phyloP scores from a whole-genome alignment of 2,329 filamentous ascomycete species.

The Fusarium circinatum region DNA sequence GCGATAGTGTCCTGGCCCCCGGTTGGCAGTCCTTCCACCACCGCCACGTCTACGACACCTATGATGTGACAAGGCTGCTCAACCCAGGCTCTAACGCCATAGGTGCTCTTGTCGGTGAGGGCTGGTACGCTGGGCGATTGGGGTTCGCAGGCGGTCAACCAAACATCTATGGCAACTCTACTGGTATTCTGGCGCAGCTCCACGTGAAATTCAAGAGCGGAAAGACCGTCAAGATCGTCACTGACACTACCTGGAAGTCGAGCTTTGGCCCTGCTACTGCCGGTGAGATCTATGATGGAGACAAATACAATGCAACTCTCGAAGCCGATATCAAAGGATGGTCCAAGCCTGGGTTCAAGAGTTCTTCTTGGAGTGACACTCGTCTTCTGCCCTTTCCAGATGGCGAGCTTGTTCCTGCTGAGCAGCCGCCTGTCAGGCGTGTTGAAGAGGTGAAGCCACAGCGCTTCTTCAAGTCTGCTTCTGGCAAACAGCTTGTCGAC shows the following conservation, averaged over 20 bases:
- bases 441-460: slow-evolving; percentile 44
- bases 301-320: slow-evolving; percentile 58
- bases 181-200: slow-evolving; percentile 52
- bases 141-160: slow-evolving; percentile 26
- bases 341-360: slow-evolving; percentile 48
- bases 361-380: slow-evolving; percentile 51
- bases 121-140: slow-evolving; percentile 58
- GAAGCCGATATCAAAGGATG: slow-evolving; percentile 41
- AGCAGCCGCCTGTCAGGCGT: slow-evolving; percentile 54
- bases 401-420: slow-evolving; percentile 44
- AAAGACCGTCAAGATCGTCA: slow-evolving; percentile 42
- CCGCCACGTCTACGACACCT: slow-evolving; percentile 63
- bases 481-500: slow-evolving; percentile 60
- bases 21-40: slow-evolving; percentile 64
- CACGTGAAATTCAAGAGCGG: slow-evolving; percentile 49
- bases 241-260: slow-evolving; percentile 52
- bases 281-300: slow-evolving; percentile 62
- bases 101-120: slow-evolving; percentile 56
- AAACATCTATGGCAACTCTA: slow-evolving; percentile 50
- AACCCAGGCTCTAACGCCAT: slow-evolving; percentile 51
- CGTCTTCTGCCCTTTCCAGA: not conserved
- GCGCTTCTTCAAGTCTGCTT: slow-evolving; percentile 51
- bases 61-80: slow-evolving; percentile 59
- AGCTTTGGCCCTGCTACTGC: slow-evolving; percentile 45
- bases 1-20: slow-evolving; percentile 56